Evolutionary conservation across 441 rosid species (phyloP), one percentile per base, ranked within the genome.

Genomic region (Syzygium malaccense): DNA sequence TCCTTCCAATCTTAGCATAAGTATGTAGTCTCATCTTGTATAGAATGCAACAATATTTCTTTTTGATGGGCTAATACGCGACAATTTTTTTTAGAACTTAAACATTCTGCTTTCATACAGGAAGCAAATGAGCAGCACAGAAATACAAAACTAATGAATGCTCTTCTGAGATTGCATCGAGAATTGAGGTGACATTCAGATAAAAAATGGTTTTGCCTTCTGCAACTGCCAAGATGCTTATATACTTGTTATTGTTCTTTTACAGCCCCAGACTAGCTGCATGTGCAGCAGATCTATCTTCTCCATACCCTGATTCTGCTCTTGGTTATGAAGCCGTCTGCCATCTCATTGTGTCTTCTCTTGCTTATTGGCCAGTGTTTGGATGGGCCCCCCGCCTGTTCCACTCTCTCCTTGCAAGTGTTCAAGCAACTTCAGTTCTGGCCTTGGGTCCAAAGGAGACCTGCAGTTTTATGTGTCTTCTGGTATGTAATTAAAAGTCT

Each of bases 331-430:
- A 98, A 93, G 96, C 98, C 91, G 96, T 97, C 87, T 97, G 98
- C 94, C 99, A 97, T 93, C 98, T 98, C 90, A 86, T 93, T 86
- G 99, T 95, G 88, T 97, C 99, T 37, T 96, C 99, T 60, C 98
- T 98, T 92, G 93, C 97, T 89, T 97, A 93, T 93, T 98, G 99
- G 99, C 98, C 99, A 54, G 94, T 96, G 54, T 92, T 93, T 95
- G 99, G 97, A 71, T 98, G 99, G 99, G 91, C 95, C 91, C 99
- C 99, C 71, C 97, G 98, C 86, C 98, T 98, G 91, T 97, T 98
- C 92, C 96, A 94, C 92, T 93, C 99, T 60, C 95, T 98, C 89
- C 95, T 98, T 85, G 92, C 95, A 20, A 93, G 94, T 92, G 96
- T 96, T 91, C 97, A 96, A 93, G 93, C 95, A 33, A 91, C 96